Base-by-base conservation (phyloP, 768 basidiomycete species). In the Lactarius hatsudake region DNA sequence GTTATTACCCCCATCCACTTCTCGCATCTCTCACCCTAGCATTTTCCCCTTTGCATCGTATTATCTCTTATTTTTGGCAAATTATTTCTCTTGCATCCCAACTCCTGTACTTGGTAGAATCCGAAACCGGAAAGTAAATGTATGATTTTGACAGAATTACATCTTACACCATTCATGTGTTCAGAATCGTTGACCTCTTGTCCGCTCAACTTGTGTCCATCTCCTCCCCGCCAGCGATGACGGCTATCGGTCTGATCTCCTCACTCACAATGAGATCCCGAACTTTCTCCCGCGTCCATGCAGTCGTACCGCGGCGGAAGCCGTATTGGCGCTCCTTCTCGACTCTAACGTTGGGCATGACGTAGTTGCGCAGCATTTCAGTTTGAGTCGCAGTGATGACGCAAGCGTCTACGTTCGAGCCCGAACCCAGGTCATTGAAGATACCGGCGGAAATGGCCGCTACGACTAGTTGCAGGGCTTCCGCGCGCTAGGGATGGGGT, bases 391-490 rank as follows among this genome's bases (percentile, higher is more conserved):
- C 88, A 5, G 93, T 95, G 79, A 99, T 96, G 71, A 98, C 85
- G 76, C 96, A 96, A 1, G 95, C 96, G 77, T 99, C 97, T 73
- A 98, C 86, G 76, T 99, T 98, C n/a, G 93, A 95, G 53, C 97
- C 97, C 0, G 96, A 98, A 4, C 97, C 97, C 40, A 98, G 86
- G 81, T 99, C 97, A 81, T 99, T 98, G 86, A 97, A 98, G 75
- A 99, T 96, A 84, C 97, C 97, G 2, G 94, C 92, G 28, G 90
- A 87, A 73, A 99, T 88, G 56, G 97, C 96, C 45, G 86, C 83
- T 65, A 89, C 86, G 43, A 98, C 95, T 23, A 98, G 82, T 7
- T 81, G 80, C 59, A 98, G 84, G 3, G 94, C 96, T 30, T 90
- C 89, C 51, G 86, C 84, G 48, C 91, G 85, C 91, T 96, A 76